Percentiles rank a stretch among this genome's conserved stretches.
phyloP scores from a whole-genome alignment of 345 rosid species.

The Gossypium arboreum region DNA sequence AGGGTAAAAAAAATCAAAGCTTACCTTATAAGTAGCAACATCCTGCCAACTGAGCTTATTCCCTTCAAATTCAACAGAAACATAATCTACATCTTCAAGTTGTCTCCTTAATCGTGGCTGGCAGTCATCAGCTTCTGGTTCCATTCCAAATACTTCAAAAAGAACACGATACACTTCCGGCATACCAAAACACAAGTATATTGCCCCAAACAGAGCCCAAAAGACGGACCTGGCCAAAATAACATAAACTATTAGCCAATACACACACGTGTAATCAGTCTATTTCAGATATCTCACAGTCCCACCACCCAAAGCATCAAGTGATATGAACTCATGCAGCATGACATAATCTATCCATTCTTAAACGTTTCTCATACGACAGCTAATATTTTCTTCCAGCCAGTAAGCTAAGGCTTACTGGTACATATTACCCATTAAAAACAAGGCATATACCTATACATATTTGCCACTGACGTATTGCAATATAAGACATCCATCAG shows the following conservation, averaged over 20 bases:
- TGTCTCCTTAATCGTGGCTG: constrained; percentile 90
- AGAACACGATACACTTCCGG: constrained; percentile 94
- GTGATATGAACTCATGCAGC: neutral
- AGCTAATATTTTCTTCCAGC: too few species aligned
- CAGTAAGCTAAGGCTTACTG: neutral
- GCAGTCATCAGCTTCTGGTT: constrained; percentile 88
- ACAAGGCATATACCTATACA: neutral
- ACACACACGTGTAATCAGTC: neutral
- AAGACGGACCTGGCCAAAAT: constrained; percentile 64
- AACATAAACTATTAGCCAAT: constrained; percentile 5
- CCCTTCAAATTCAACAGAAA: constrained; percentile 86
- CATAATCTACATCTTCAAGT: constrained; percentile 92
- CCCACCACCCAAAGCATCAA: neutral
- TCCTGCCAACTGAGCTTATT: constrained; percentile 86
- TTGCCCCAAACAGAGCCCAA: constrained; percentile 95
- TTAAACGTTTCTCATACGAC: neutral
- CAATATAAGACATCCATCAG: neutral
- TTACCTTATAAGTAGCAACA: constrained; percentile 80
- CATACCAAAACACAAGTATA: constrained; percentile 89
- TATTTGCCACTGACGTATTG: neutral
- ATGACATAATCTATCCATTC: neutral
- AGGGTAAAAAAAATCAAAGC: constrained; percentile 10
- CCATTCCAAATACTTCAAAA: constrained; percentile 97
- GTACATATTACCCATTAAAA: neutral
- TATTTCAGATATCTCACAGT: neutral